Conservation (phyloP, 2,329 filamentous ascomycete genomes). For the Pyrenophora tritici-repentis region DNA sequence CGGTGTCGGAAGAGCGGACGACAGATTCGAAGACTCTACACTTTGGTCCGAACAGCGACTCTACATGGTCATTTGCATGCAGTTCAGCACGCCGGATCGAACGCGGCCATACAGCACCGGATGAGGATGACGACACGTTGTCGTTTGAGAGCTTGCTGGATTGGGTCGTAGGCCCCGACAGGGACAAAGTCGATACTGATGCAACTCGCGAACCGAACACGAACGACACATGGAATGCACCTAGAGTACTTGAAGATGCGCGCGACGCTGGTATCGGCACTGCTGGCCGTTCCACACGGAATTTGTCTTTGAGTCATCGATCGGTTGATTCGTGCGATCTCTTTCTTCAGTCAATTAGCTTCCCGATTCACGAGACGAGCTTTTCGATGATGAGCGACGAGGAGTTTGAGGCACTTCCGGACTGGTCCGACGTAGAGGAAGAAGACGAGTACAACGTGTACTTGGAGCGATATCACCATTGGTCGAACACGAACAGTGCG, state of each 20-base stretch:
- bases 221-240: too few species aligned
- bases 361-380: not conserved
- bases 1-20: not conserved
- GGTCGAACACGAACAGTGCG: not conserved
- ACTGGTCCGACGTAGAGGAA: constrained; percentile 6
- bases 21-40: too few species aligned
- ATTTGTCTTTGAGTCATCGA: not conserved
- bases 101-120: too few species aligned
- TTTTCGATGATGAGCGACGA: not conserved
- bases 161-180: not conserved
- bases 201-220: too few species aligned
- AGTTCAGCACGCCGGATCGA: too few species aligned
- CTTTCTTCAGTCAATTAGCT: constrained; percentile 1
- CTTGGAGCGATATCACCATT: not conserved
- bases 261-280: too few species aligned
- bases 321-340: constrained; percentile 1
- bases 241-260: too few species aligned
- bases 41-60: not conserved
- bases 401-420: not conserved
- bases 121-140: not conserved
- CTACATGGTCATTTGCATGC: not conserved
- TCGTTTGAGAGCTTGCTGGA: not conserved
- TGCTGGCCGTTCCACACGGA: too few species aligned
- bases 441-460: not conserved
- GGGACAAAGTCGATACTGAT: too few species aligned